These are phyloP conservation scores for Metschnikowia vanudenii DNA, from an alignment of 805 yeast species.

Conservation along the genomic window DNA sequence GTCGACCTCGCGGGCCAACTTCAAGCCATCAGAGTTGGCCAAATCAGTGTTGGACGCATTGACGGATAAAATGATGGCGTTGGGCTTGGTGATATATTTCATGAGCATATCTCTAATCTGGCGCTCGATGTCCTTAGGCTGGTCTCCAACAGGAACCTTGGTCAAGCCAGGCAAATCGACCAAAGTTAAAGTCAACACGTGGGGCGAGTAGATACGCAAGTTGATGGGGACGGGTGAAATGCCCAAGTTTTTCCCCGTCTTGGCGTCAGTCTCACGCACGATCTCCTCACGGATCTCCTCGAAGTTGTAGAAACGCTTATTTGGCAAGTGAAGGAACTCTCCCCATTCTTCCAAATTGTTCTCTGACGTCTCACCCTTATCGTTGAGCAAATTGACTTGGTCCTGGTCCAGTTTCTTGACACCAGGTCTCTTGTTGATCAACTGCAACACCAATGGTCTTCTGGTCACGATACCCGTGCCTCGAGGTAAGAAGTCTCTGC, in stretches of 20 bases:
- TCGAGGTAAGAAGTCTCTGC: slow-evolving; percentile 86
- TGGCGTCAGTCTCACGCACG: slow-evolving; percentile 84
- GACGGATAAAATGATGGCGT: slow-evolving; percentile 90
- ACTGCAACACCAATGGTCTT: slow-evolving; percentile 80
- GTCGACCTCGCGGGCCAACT: slow-evolving; percentile 95
- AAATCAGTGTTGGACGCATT: slow-evolving; percentile 86
- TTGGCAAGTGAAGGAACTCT: slow-evolving; percentile 90
- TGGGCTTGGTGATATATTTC: slow-evolving; percentile 92
- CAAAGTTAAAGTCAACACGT: slow-evolving; percentile 87
- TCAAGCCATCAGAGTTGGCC: slow-evolving; percentile 95
- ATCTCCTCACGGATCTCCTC: slow-evolving; percentile 88
- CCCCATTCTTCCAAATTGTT: slow-evolving; percentile 93
- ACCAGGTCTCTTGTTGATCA: slow-evolving; percentile 63
- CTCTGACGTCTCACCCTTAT: slow-evolving; percentile 54
- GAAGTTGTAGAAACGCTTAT: slow-evolving; percentile 82
- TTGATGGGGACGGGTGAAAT: slow-evolving; percentile 92
- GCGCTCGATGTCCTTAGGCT: slow-evolving; percentile 93
- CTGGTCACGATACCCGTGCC: slow-evolving; percentile 93
- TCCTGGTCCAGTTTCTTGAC: slow-evolving; percentile 28
- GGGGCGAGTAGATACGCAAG: slow-evolving; percentile 89
- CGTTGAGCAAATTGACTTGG: slow-evolving; percentile 41
- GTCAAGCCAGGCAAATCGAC: slow-evolving; percentile 98
- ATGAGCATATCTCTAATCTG: slow-evolving; percentile 91
- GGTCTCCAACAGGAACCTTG: slow-evolving; percentile 98
- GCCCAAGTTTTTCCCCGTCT: slow-evolving; percentile 79